Evolutionary conservation across 495 filamentous ascomycete species (phyloP).

Genomic region (Penicillium turbatum): DNA sequence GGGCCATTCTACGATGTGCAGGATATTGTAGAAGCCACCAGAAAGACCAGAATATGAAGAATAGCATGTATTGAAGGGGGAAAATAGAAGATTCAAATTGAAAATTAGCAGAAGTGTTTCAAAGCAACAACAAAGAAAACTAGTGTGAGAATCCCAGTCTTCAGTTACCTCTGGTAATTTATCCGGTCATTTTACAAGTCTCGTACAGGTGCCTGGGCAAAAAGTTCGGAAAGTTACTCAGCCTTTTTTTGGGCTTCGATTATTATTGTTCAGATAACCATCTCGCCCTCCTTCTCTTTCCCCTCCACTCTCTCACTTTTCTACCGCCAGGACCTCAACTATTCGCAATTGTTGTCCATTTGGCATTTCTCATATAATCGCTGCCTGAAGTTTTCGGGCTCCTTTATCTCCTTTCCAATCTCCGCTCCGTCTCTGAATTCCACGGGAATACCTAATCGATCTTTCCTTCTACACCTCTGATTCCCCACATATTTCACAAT

Average conservation of each 20-base stretch:
- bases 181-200: slow-evolving; percentile 7
- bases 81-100: background rate
- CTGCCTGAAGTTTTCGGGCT: slow-evolving; percentile 6
- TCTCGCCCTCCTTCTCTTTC: slow-evolving; percentile 12
- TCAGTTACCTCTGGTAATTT: slow-evolving; percentile 20
- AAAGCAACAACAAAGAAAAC: slow-evolving; percentile 1
- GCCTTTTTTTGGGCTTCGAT: slow-evolving; percentile 18
- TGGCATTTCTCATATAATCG: slow-evolving; percentile 7
- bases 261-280: slow-evolving; percentile 23
- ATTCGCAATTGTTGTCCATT: slow-evolving; percentile 5
- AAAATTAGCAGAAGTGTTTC: background rate
- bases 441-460: slow-evolving; percentile 6
- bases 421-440: background rate
- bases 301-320: slow-evolving; percentile 5
- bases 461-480: slow-evolving; percentile 15
- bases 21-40: slow-evolving; percentile 18
- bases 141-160: background rate
- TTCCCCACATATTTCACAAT: slow-evolving; percentile 49
- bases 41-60: slow-evolving; percentile 13
- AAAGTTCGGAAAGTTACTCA: slow-evolving; percentile 22
- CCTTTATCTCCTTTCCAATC: slow-evolving; percentile 6
- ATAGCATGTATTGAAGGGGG: background rate
- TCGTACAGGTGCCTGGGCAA: slow-evolving; percentile 22
- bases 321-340: slow-evolving; percentile 15
- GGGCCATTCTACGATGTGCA: slow-evolving; percentile 25